Evolutionary conservation across 495 filamentous ascomycete species (phyloP), one percentile per base, ranked within the genome.

Genomic region (Podospora conica): DNA sequence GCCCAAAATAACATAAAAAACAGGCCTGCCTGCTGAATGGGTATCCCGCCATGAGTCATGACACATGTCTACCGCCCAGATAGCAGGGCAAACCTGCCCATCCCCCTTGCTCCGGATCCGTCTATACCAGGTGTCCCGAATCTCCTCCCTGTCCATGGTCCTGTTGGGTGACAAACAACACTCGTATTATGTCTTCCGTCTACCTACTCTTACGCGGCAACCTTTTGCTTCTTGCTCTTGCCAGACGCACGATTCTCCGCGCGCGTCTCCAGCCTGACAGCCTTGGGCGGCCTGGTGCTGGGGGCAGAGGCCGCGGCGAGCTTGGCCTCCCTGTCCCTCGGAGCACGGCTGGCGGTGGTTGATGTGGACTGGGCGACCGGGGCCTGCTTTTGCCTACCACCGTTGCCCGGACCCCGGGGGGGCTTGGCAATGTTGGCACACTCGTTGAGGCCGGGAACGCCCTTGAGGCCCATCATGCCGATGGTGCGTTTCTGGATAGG

Each of bases 401-500:
- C 40, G 40, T n/a, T n/a, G n/a, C n/a, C n/a, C n/a, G n/a, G n/a
- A 3, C 6, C n/a, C n/a, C n/a, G n/a, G n/a, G 55, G 1, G 11
- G 22, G 8, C 55, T 9, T 23, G 55, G 21, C n/a, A 9, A 27
- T 3, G 55, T 59, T 29, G 57, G 18, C 25, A 10, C 28, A 10
- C 11, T 70, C 60, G 10, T 25, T 48, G 28, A 76, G 23, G 4
- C 74, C 74, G n/a, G 72, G 68, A 54, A 76, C 74, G 55, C 72
- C 72, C 66, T 70, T 69, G 58, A 76, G 68, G 6, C 74, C 74
- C 74, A 76, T 76, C 74, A 73, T 76, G 29, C 65, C 62, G 23
- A 76, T 67, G 2, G 58, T 63, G 9, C 25, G 56, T 12, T 66
- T 11, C 54, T 60, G 63, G 11, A 75, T 54, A 23, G 22, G 55